Evolutionary conservation across 2,329 filamentous ascomycete genomes (phyloP).

Genomic region (Tolypocladium tropicale): DNA sequence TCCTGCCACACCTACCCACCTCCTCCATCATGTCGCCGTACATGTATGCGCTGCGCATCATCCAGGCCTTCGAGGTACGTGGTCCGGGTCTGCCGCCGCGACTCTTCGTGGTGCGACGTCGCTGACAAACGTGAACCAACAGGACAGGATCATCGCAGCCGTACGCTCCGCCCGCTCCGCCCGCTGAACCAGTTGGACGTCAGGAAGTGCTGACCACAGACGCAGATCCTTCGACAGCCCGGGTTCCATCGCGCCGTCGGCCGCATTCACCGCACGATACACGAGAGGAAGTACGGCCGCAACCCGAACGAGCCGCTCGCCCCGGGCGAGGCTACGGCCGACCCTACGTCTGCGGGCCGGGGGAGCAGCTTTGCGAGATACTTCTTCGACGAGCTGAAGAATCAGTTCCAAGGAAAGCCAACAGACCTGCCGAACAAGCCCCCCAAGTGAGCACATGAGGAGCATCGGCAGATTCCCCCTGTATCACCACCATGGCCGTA

Average conservation of each 20-base stretch:
- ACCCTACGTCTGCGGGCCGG: conserved; percentile 18
- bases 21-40: conserved; percentile 17
- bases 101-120: neutral
- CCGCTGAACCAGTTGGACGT: neutral
- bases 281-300: conserved; percentile 38
- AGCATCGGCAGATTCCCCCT: neutral
- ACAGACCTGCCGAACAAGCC: conserved; percentile 23
- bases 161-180: conserved; percentile 11
- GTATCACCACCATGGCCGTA: neutral
- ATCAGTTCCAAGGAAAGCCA: conserved; percentile 36
- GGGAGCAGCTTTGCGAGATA: conserved; percentile 29
- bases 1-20: neutral
- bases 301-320: conserved; percentile 39
- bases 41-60: conserved; percentile 21
- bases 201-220: neutral
- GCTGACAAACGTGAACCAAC: conserved; percentile 6
- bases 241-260: conserved; percentile 42
- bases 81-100: rapidly evolving
- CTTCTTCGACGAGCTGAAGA: conserved; percentile 40
- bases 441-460: conserved; percentile 10
- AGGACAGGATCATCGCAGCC: conserved; percentile 23
- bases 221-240: conserved; percentile 38
- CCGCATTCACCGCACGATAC: conserved; percentile 38
- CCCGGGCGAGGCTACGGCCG: conserved; percentile 38
- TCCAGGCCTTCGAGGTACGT: conserved; percentile 23